A percentile compares a stretch with the other conserved stretches of the same genome.
Evolutionary conservation across 148 eudicot species (phyloP).

Genomic region (Agrostemma githago): DNA sequence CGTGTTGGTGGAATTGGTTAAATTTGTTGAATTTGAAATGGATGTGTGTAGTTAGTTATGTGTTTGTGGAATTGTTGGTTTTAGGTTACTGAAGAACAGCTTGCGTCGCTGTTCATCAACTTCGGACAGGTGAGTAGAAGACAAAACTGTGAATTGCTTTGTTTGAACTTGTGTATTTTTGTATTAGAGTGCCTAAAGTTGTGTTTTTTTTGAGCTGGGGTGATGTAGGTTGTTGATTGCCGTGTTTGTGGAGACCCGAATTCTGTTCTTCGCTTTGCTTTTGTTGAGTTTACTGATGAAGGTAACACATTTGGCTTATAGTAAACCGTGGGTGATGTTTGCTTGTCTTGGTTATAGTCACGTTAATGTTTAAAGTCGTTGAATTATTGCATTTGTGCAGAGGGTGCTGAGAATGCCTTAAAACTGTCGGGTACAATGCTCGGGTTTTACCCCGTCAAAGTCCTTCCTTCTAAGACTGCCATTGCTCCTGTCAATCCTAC

Average conservation of each 20-base stretch:
- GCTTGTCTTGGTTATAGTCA: background rate
- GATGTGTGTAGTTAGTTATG: constrained; percentile 12
- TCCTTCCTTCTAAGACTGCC: constrained; percentile 96
- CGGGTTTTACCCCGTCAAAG: constrained; percentile 89
- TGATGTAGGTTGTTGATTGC: constrained; percentile 87
- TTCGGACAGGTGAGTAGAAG: constrained; percentile 77
- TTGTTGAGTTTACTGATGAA: constrained; percentile 88
- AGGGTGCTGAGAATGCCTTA: constrained; percentile 89
- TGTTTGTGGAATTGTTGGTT: constrained; percentile 6
- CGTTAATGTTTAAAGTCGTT: background rate
- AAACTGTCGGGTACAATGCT: constrained; percentile 87
- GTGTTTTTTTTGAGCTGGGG: constrained; percentile 17
- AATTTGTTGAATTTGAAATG: constrained; percentile 13
- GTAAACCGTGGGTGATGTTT: constrained; percentile 8
- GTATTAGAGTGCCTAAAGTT: background rate
- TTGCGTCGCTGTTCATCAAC: constrained; percentile 71
- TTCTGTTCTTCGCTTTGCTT: constrained; percentile 97
- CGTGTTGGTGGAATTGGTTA: too few relatives aligned
- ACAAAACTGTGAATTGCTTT: background rate
- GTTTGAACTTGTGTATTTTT: background rate
- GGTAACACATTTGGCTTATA: constrained; percentile 37
- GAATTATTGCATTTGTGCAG: constrained; percentile 36
- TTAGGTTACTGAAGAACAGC: constrained; percentile 96
- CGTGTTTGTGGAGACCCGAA: constrained; percentile 98
- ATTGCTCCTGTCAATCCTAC: constrained; percentile 99